Evolutionary conservation across 2,329 filamentous ascomycete species (phyloP).

Genomic region (Colletotrichum cordylinicola): DNA sequence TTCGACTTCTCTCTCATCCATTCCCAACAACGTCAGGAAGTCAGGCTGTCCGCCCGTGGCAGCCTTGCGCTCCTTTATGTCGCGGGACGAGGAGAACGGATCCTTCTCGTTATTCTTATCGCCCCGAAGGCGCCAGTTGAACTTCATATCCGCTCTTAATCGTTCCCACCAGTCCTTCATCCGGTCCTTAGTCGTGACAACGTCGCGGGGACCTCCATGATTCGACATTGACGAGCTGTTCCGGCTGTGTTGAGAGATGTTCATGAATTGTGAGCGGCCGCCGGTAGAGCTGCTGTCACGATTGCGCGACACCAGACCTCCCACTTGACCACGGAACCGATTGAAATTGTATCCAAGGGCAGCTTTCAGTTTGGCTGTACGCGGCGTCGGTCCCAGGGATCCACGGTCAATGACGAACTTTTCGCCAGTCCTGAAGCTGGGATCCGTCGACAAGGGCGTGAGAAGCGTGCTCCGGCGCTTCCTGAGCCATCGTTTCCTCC

Average conservation of each 20-base stretch:
- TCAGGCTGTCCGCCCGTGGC: constrained; percentile 40
- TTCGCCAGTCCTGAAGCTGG: constrained; percentile 28
- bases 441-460: constrained; percentile 49
- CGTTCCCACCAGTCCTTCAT: constrained; percentile 52
- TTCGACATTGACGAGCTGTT: constrained; percentile 35
- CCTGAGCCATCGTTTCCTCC: constrained; percentile 46
- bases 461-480: constrained; percentile 54
- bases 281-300: constrained; percentile 43
- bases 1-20: constrained; percentile 46
- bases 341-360: constrained; percentile 41
- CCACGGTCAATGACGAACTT: constrained; percentile 48
- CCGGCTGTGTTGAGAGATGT: constrained; percentile 41
- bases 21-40: constrained; percentile 48
- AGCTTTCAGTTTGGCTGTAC: constrained; percentile 45
- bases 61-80: constrained; percentile 27
- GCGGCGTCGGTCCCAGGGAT: constrained; percentile 55
- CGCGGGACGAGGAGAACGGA: constrained; percentile 30
- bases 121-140: constrained; percentile 40
- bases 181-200: constrained; percentile 39
- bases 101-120: constrained; percentile 31
- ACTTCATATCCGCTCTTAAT: constrained; percentile 43
- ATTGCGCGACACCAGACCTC: constrained; percentile 40
- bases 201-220: constrained; percentile 19
- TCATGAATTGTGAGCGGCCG: constrained; percentile 51
- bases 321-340: constrained; percentile 39